Percentiles rank a stretch among this genome's conserved stretches.
phyloP scores from a whole-genome alignment of 257 asterid genomes.

The Capsicum rhomboideum region DNA sequence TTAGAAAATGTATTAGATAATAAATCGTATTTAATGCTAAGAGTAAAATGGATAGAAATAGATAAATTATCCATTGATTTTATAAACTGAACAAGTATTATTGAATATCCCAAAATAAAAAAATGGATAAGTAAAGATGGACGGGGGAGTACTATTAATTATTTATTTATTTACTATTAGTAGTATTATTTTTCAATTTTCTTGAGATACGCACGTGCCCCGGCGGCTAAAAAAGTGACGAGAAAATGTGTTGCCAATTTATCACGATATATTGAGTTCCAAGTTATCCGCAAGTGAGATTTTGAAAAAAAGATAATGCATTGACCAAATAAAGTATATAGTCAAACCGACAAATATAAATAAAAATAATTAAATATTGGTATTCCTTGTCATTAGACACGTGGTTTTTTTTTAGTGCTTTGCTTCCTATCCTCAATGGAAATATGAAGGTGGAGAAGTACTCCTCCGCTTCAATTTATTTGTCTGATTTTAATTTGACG shows the following conservation, averaged over 20 bases:
- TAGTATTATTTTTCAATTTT: not conserved
- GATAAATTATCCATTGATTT: too few relatives aligned
- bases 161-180: not conserved
- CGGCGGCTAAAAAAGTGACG: conserved; percentile 10
- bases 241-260: not conserved
- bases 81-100: too few relatives aligned
- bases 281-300: conserved; percentile 1
- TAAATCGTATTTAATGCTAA: too few relatives aligned
- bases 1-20: too few relatives aligned
- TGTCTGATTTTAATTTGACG: too few relatives aligned
- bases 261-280: conserved; percentile 3
- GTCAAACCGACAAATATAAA: not conserved
- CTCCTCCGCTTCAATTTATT: too few relatives aligned
- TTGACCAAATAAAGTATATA: not conserved
- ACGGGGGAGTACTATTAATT: too few relatives aligned
- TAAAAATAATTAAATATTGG: not conserved
- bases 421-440: not conserved
- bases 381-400: not conserved
- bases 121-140: too few relatives aligned
- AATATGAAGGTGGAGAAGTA: not conserved
- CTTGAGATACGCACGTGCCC: conserved; percentile 8
- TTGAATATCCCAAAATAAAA: too few relatives aligned
- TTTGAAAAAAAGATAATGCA: not conserved
- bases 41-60: too few relatives aligned
- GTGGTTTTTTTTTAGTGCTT: not conserved